Percentiles rank a stretch among this genome's conserved stretches.
These are phyloP conservation scores for Skeletonema menzelii DNA, from an alignment of 108 stramenopile genomes.

Conservation along the genomic window DNA sequence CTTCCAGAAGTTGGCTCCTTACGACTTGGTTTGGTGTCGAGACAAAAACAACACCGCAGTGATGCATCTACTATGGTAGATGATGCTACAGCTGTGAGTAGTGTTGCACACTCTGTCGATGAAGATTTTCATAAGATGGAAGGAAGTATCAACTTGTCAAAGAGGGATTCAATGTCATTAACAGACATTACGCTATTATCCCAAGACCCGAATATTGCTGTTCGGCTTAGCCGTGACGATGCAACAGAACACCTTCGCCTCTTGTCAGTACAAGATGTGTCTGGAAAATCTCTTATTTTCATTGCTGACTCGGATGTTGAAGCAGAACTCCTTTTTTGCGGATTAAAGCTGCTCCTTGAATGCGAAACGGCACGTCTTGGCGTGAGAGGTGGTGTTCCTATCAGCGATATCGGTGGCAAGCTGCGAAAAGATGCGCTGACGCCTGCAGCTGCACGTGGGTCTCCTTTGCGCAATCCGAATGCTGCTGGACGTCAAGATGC, in stretches of 20 bases:
- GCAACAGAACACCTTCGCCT: conserved; percentile 66
- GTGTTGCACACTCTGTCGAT: conserved; percentile 23
- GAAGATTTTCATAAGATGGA: conserved; percentile 17
- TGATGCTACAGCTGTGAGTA: conserved; percentile 37
- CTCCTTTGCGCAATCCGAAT: conserved; percentile 3
- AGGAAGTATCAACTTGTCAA: conserved; percentile 71
- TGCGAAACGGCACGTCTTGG: conserved; percentile 74
- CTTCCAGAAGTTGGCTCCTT: conserved; percentile 71
- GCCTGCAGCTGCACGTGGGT: conserved; percentile 48
- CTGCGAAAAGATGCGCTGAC: conserved; percentile 47
- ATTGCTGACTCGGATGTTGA: conserved; percentile 68
- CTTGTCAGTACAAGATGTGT: conserved; percentile 61
- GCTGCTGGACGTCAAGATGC: conserved; percentile 1
- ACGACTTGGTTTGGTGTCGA: conserved; percentile 79
- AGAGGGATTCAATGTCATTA: conserved; percentile 75
- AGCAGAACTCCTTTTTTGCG: conserved; percentile 73
- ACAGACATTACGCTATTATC: conserved; percentile 69
- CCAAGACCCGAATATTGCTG: conserved; percentile 56
- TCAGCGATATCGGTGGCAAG: conserved; percentile 45
- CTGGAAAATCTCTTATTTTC: conserved; percentile 70
- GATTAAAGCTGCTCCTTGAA: conserved; percentile 75
- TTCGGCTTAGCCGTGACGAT: conserved; percentile 61
- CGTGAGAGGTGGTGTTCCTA: conserved; percentile 65
- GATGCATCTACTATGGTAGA: conserved; percentile 26
- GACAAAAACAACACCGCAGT: conserved; percentile 34